Conservation (phyloP, 2,329 filamentous ascomycete species). For the Plectosphaerella plurivora region DNA sequence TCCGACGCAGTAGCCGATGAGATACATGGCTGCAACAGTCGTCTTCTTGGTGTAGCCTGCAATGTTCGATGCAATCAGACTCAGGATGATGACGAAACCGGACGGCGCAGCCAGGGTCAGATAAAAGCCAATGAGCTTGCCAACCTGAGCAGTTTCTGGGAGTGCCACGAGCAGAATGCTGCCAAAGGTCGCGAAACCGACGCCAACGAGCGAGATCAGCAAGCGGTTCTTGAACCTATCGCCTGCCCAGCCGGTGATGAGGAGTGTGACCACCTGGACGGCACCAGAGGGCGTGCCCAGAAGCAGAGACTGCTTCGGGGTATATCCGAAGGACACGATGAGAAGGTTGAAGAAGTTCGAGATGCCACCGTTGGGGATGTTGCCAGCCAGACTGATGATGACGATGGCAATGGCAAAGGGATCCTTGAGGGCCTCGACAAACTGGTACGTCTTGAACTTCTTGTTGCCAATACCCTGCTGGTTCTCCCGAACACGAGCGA, state of each 20-base stretch:
- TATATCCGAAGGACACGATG: conserved; percentile 57
- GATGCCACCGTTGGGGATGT: conserved; percentile 24
- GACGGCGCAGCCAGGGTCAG: conserved; percentile 56
- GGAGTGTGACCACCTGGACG: conserved; percentile 55
- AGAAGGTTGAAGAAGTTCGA: conserved; percentile 35
- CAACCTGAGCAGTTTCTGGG: conserved; percentile 41
- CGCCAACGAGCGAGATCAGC: conserved; percentile 8
- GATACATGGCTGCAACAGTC: conserved; percentile 25
- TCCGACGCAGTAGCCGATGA: conserved; percentile 47
- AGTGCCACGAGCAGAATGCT: conserved; percentile 12
- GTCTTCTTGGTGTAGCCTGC: conserved; percentile 10
- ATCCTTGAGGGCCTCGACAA: conserved; percentile 28
- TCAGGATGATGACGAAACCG: conserved; percentile 29
- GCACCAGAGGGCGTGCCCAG: conserved; percentile 63
- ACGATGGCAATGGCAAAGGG: conserved; percentile 20
- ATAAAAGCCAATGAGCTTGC: conserved; percentile 56
- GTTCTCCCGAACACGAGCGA: conserved; percentile 53
- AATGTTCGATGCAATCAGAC: conserved; percentile 13
- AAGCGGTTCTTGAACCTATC: conserved; percentile 2
- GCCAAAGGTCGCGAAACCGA: conserved; percentile 29
- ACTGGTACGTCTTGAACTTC: conserved; percentile 61
- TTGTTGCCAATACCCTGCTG: conserved; percentile 66
- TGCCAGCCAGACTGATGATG: conserved; percentile 16
- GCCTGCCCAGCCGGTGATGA: conserved; percentile 38
- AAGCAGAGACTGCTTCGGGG: conserved; percentile 55